Evolutionary conservation across 768 basidiomycete species (phyloP).

Genomic region (Mycena albidolilacea): DNA sequence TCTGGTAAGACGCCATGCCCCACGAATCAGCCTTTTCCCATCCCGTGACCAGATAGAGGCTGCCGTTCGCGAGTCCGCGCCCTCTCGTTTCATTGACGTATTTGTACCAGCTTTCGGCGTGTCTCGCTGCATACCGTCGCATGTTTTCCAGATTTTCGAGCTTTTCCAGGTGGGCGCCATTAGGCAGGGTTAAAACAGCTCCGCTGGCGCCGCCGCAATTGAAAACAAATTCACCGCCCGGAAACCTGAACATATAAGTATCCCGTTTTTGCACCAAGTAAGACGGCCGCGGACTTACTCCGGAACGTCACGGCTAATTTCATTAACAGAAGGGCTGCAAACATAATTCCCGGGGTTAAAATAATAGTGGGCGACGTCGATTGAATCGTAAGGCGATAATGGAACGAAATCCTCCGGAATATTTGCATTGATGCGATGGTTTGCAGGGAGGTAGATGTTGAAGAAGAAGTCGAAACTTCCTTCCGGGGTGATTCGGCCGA

Average conservation of each 20-base stretch:
- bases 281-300: background rate
- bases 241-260: background rate
- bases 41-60: constrained; percentile 42
- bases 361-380: background rate
- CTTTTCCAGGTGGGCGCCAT: constrained; percentile 35
- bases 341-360: constrained; percentile 23
- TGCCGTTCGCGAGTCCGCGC: constrained; percentile 30
- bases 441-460: constrained; percentile 46
- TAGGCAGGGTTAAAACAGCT: constrained; percentile 39
- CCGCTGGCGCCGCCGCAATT: constrained; percentile 16
- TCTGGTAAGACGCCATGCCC: constrained; percentile 39
- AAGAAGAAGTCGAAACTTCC: constrained; percentile 52
- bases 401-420: constrained; percentile 48
- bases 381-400: background rate
- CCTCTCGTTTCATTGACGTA: constrained; percentile 35
- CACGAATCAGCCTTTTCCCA: constrained; percentile 40
- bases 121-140: constrained; percentile 30
- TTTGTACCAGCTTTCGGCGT: constrained; percentile 42
- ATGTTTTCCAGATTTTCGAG: constrained; percentile 23
- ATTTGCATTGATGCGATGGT: constrained; percentile 43
- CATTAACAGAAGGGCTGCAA: background rate
- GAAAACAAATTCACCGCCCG: constrained; percentile 15
- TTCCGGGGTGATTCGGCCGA: constrained; percentile 48
- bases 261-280: background rate
- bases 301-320: background rate